phyloP scores from a whole-genome alignment of 768 basidiomycete genomes.

The Pisolithus marmoratus region DNA sequence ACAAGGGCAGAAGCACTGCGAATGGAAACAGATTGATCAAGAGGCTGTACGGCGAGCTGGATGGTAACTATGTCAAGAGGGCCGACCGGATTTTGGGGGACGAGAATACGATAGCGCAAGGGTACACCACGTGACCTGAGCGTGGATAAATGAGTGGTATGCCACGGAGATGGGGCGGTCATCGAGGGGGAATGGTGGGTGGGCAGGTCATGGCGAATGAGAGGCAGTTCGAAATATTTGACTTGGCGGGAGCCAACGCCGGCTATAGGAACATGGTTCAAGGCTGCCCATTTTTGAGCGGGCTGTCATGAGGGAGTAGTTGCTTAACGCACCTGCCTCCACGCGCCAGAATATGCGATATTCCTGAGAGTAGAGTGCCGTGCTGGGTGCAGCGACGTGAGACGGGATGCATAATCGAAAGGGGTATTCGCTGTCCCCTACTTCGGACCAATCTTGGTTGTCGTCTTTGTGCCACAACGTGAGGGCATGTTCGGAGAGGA shows the following conservation, averaged over 20 bases:
- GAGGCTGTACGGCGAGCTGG: conserved; percentile 54
- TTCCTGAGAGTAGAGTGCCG: conserved; percentile 61
- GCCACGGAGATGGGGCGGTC: conserved; percentile 31
- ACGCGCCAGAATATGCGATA: conserved; percentile 80
- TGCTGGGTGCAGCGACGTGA: conserved; percentile 58
- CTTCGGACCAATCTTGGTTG: conserved; percentile 48
- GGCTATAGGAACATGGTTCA: conserved; percentile 58
- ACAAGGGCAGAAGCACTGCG: conserved; percentile 60
- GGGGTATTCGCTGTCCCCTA: conserved; percentile 62
- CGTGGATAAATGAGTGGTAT: conserved; percentile 32
- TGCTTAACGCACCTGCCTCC: conserved; percentile 61
- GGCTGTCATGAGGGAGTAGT: neutral
- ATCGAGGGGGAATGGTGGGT: conserved; percentile 32
- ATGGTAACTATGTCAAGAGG: conserved; percentile 70
- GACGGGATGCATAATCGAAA: conserved; percentile 68
- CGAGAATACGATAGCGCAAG: conserved; percentile 54
- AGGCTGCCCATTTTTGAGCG: conserved; percentile 36
- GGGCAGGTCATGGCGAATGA: conserved; percentile 67
- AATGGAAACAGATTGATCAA: conserved; percentile 51
- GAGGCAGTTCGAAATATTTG: conserved; percentile 64
- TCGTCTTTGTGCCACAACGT: conserved; percentile 66
- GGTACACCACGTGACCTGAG: conserved; percentile 51
- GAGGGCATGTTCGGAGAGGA: conserved; percentile 63
- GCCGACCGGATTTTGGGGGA: conserved; percentile 56
- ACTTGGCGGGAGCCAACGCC: conserved; percentile 65